These are phyloP conservation scores for Hawksworthiomyces lignivorus DNA, from an alignment of 2,329 filamentous ascomycete genomes.

Conservation along the genomic window DNA sequence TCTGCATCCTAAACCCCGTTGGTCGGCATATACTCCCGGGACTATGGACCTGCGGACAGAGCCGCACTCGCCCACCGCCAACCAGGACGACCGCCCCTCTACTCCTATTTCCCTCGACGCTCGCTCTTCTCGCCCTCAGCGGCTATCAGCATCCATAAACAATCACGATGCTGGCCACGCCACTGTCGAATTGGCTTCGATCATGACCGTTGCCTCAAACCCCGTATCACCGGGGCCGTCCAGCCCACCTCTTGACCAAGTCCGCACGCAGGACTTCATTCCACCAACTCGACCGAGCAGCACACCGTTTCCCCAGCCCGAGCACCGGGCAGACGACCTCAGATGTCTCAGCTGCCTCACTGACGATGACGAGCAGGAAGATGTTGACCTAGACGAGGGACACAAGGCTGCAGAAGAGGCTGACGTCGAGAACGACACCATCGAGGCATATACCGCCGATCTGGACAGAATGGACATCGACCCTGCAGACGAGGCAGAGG, in stretches of 20 bases:
- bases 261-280: conserved; percentile 38
- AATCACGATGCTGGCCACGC: conserved; percentile 29
- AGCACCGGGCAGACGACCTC: conserved; percentile 38
- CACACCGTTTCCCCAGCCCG: conserved; percentile 51
- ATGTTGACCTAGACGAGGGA: conserved; percentile 19
- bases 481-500: neutral
- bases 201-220: conserved; percentile 42
- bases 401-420: neutral
- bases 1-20: neutral
- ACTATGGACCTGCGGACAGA: conserved; percentile 6
- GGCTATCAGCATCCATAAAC: conserved; percentile 18
- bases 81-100: neutral
- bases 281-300: conserved; percentile 49
- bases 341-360: conserved; percentile 31
- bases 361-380: conserved; percentile 5
- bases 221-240: conserved; percentile 47
- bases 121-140: conserved; percentile 18
- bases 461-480: neutral
- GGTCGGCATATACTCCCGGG: neutral
- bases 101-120: conserved; percentile 15
- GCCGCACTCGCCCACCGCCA: neutral
- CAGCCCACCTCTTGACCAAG: conserved; percentile 42
- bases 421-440: too few relatives aligned
- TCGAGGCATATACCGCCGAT: neutral
- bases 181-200: conserved; percentile 35